A percentile compares a stretch with the other conserved stretches of the same genome.
Evolutionary conservation across 805 yeast species (phyloP).

Genomic region (Barnettozyma sucrosica): DNA sequence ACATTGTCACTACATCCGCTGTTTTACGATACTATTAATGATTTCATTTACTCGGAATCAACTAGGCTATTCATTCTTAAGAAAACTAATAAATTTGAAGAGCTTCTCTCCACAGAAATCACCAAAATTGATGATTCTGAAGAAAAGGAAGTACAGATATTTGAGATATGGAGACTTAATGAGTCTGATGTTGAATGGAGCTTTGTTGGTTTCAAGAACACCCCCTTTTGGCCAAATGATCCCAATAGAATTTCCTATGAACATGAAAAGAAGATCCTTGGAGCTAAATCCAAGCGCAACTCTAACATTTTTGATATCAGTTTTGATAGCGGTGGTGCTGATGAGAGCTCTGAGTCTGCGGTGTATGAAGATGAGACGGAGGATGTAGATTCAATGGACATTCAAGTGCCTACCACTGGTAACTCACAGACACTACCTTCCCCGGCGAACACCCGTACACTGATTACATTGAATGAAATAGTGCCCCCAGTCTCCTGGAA

Average conservation of each 20-base stretch:
- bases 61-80: slow-evolving; percentile 49
- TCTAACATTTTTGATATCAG: slow-evolving; percentile 21
- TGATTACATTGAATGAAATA: slow-evolving; percentile 30
- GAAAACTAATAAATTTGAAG: slow-evolving; percentile 45
- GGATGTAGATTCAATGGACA: background rate
- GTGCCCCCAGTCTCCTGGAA: slow-evolving; percentile 58
- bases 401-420: background rate
- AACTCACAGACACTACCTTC: background rate
- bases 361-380: background rate
- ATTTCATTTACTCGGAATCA: slow-evolving; percentile 53
- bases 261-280: background rate
- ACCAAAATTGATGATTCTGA: slow-evolving; percentile 15
- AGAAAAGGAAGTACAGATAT: slow-evolving; percentile 3
- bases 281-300: slow-evolving; percentile 33
- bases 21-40: slow-evolving; percentile 41
- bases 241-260: slow-evolving; percentile 3
- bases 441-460: background rate
- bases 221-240: slow-evolving; percentile 24
- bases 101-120: slow-evolving; percentile 33
- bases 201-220: slow-evolving; percentile 50
- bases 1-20: slow-evolving; percentile 46
- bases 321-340: slow-evolving; percentile 16
- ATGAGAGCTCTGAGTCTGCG: slow-evolving; percentile 3
- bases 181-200: slow-evolving; percentile 53
- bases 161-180: slow-evolving; percentile 28